phyloP scores from a whole-genome alignment of 2,329 filamentous ascomycete species.

The Paracoccidioides brasiliensis region DNA sequence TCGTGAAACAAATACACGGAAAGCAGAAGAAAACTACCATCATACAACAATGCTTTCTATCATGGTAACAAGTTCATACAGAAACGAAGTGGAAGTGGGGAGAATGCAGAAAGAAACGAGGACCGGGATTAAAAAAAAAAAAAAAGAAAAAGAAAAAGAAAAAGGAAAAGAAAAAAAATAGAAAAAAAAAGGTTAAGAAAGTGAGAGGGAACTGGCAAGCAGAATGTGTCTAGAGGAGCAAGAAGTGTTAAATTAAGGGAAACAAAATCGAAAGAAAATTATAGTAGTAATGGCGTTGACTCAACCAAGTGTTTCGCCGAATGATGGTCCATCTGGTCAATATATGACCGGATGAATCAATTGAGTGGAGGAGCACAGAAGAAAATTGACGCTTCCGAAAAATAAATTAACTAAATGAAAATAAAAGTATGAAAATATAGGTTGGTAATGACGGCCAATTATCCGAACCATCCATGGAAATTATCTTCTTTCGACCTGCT shows the following conservation, averaged over 20 bases:
- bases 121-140: not conserved
- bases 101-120: not conserved
- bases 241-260: not conserved
- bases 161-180: not conserved
- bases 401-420: not conserved
- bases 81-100: not conserved
- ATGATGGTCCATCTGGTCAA: not conserved
- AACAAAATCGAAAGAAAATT: not conserved
- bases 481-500: not conserved
- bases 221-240: not conserved
- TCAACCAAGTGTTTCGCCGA: not conserved
- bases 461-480: not conserved
- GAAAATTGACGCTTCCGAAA: not conserved
- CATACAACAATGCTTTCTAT: conserved; percentile 1
- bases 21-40: not conserved
- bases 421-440: too few species aligned
- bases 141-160: not conserved
- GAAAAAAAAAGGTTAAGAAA: not conserved
- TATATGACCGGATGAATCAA: not conserved
- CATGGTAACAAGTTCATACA: not conserved
- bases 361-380: not conserved
- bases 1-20: not conserved
- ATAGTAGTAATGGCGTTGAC: not conserved
- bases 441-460: not conserved
- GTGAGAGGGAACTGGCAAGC: not conserved